These are phyloP conservation scores for Zangia roseola DNA, from an alignment of 768 basidiomycete genomes.

Conservation along the genomic window DNA sequence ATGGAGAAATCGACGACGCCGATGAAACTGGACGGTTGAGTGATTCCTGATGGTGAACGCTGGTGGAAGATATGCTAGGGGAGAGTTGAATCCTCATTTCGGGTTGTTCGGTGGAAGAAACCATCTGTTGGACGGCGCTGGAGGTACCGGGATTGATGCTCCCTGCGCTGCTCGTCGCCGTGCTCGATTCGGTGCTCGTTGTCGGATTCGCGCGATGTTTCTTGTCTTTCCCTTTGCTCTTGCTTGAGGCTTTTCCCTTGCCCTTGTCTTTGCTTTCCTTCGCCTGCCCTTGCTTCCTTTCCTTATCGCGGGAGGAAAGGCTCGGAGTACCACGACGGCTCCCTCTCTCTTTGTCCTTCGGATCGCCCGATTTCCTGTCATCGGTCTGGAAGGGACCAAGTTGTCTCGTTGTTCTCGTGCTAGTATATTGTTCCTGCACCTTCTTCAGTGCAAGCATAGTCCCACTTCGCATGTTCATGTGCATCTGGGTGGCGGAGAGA, in stretches of 20 bases:
- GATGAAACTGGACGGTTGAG: constrained; percentile 24
- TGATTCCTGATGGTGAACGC: constrained; percentile 2
- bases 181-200: constrained; percentile 33
- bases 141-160: constrained; percentile 14
- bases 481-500: constrained; percentile 15
- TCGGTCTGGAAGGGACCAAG: constrained; percentile 16
- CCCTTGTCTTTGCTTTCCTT: constrained; percentile 20
- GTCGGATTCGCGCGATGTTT: constrained; percentile 27
- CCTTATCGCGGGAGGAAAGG: constrained; percentile 23
- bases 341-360: constrained; percentile 19
- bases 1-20: constrained; percentile 9
- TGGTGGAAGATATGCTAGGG: constrained; percentile 16
- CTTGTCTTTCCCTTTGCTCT: constrained; percentile 33
- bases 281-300: constrained; percentile 14
- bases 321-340: constrained; percentile 17
- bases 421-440: constrained; percentile 79
- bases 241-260: constrained; percentile 22
- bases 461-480: constrained; percentile 30
- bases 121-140: constrained; percentile 3
- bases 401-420: constrained; percentile 68
- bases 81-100: constrained; percentile 14
- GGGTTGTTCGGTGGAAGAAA: constrained; percentile 9
- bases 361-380: constrained; percentile 14
- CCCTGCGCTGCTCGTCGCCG: constrained; percentile 32
- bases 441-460: constrained; percentile 70